Evolutionary conservation across 164 flowering plant genomes (phyloP), one percentile per base, ranked within the genome.

Genomic region (Chimonanthus praecox): DNA sequence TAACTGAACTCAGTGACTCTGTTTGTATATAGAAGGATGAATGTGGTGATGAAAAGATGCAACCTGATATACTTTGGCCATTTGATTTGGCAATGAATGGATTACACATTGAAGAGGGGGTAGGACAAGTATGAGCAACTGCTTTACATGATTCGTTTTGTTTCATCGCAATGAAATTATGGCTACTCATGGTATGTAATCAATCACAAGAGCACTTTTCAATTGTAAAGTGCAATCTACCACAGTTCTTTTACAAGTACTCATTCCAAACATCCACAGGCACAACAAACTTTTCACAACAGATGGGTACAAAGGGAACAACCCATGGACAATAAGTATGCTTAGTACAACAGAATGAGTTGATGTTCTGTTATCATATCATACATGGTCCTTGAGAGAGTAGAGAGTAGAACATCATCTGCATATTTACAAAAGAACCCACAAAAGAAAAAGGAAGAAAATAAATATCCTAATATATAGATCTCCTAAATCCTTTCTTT

Each of bases 151-250:
- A 74, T 64, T 82, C 77, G 10, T 58, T 78, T 73, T 79, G 77
- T 67, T 81, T 73, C 6, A 77, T 64, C 63, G 88, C 75, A 45
- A 83, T 44, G 45, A 78, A 43, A 68, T 78, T 63, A n/a, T 68
- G 78, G 73, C 50, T 78, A 58, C 74, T 79, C 88, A 85, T 85
- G 78, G 70, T 80, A 64, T 75, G 71, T 44, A 20, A 64, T 10
- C 9, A 74, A 49, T 71, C 74, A 77, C 71, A 16, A 43, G 45
- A 67, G 69, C 62, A 78, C 68, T 74, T 58, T 21, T 69, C 70
- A 61, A n/a, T 47, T 79, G 68, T 75, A 49, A 62, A 70, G 66
- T 67, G 71, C 54, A 54, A 47, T 33, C 58, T 70, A 43, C 16
- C 67, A 47, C 67, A 72, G 58, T 72, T 58, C 44, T 49, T 60